Evolutionary conservation across 108 stramenopile genomes (phyloP).

Genomic region (Mayamaea pseudoterrestris): DNA sequence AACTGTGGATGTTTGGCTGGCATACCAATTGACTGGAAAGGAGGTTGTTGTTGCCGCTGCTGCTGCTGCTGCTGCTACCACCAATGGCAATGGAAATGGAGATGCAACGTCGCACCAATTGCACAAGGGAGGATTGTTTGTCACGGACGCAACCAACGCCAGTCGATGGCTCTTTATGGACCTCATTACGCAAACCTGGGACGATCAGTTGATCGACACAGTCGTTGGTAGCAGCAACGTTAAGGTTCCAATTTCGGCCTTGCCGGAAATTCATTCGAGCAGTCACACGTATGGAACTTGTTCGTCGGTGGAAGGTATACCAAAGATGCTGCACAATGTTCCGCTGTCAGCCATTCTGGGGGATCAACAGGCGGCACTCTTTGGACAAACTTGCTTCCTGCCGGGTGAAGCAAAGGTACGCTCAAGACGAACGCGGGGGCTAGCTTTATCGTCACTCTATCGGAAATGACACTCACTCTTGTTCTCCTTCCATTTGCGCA

Average conservation of each 20-base stretch:
- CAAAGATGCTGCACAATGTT: conserved; percentile 49
- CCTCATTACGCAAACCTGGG: conserved; percentile 76
- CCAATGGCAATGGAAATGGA: conserved; percentile 41
- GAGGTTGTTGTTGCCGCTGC: conserved; percentile 18
- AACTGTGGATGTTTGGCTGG: conserved; percentile 92
- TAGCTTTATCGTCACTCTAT: too few species aligned
- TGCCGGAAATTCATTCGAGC: conserved; percentile 61
- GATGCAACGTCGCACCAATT: conserved; percentile 43
- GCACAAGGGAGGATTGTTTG: conserved; percentile 54
- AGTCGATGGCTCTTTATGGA: conserved; percentile 90
- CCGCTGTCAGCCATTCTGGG: conserved; percentile 81
- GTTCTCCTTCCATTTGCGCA: too few species aligned
- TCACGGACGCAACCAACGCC: conserved; percentile 95
- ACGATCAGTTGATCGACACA: conserved; percentile 46
- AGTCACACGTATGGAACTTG: conserved; percentile 37
- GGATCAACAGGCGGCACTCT: conserved; percentile 95
- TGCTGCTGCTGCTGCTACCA: conserved; percentile 22
- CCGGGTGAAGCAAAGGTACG: conserved; percentile 89
- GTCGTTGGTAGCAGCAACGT: conserved; percentile 42
- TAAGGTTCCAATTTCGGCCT: conserved; percentile 26
- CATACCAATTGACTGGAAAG: conserved; percentile 78
- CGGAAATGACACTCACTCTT: too few species aligned
- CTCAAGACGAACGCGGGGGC: too few species aligned
- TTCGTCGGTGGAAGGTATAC: conserved; percentile 17
- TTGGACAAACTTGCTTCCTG: conserved; percentile 88